Conservation (phyloP, 345 rosid genomes). For the Euphorbia tirucalli region DNA sequence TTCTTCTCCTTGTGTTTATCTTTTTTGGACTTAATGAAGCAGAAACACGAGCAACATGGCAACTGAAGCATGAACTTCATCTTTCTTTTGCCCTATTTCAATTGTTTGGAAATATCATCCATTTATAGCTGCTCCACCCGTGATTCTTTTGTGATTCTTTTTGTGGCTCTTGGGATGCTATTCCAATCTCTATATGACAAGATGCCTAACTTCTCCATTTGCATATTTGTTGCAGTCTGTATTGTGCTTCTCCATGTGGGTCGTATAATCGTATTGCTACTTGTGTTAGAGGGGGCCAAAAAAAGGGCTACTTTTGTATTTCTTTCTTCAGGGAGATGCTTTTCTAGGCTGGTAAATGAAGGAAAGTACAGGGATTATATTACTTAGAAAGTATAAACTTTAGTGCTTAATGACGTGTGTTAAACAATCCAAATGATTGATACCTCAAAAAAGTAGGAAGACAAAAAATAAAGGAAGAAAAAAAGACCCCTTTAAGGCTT, state of each 20-base stretch:
- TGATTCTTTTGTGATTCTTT: background rate
- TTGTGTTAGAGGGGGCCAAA: background rate
- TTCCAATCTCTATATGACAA: slow-evolving; percentile 27
- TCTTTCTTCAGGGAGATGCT: slow-evolving; percentile 12
- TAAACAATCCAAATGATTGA: background rate
- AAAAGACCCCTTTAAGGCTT: background rate
- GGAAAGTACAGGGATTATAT: background rate
- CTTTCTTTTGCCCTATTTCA: slow-evolving; percentile 18
- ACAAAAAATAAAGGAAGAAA: background rate
- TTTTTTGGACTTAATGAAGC: slow-evolving; percentile 44
- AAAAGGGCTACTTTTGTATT: background rate
- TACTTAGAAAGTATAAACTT: background rate
- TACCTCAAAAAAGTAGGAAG: background rate
- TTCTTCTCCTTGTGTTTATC: slow-evolving; percentile 38
- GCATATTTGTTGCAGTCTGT: slow-evolving; percentile 14
- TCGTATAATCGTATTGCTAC: background rate
- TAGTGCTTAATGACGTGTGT: background rate
- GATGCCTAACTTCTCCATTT: slow-evolving; percentile 33
- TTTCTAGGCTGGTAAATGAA: slow-evolving; percentile 12
- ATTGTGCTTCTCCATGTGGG: slow-evolving; percentile 10
- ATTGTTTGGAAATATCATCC: slow-evolving; percentile 12
- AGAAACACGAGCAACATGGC: slow-evolving; percentile 51
- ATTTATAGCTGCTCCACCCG: slow-evolving; percentile 26
- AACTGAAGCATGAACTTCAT: slow-evolving; percentile 48
- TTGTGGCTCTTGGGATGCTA: slow-evolving; percentile 26